Conservation (phyloP, 164 flowering plant species). For the Sextonia rubra region DNA sequence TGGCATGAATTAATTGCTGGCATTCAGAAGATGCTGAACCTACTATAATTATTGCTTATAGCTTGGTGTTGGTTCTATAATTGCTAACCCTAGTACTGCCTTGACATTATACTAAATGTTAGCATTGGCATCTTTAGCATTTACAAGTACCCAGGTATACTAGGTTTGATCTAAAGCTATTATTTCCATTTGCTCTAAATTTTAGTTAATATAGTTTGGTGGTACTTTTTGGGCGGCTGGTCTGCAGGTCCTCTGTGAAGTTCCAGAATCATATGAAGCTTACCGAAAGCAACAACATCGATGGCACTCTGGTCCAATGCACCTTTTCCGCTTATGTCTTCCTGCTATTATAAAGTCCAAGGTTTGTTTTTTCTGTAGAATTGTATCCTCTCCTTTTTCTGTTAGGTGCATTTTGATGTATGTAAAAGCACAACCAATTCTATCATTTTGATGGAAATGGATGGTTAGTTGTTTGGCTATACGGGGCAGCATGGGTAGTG, state of each 20-base stretch:
- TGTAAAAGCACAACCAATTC: neutral
- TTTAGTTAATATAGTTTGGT: no score
- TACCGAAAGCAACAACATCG: conserved; percentile 80
- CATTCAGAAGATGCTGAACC: neutral
- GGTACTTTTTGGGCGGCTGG: no score
- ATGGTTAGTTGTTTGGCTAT: neutral
- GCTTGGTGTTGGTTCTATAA: no score
- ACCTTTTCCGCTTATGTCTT: conserved; percentile 70
- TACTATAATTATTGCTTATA: neutral
- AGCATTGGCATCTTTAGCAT: no score
- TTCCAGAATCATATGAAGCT: conserved; percentile 84
- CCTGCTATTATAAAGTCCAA: conserved; percentile 59
- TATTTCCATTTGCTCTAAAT: neutral
- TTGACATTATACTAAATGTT: no score
- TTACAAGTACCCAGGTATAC: no score
- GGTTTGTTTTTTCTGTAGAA: conserved; percentile 28
- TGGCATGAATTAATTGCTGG: no score
- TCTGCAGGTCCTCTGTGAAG: conserved; percentile 67
- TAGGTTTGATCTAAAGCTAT: neutral
- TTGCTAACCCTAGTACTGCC: no score
- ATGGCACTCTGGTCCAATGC: conserved; percentile 96
- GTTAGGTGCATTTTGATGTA: neutral
- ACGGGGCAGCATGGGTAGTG: neutral
- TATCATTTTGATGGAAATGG: neutral
- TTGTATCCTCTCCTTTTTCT: neutral